Conservation (phyloP, 345 rosid genomes). For the Chamaenerion angustifolium region DNA sequence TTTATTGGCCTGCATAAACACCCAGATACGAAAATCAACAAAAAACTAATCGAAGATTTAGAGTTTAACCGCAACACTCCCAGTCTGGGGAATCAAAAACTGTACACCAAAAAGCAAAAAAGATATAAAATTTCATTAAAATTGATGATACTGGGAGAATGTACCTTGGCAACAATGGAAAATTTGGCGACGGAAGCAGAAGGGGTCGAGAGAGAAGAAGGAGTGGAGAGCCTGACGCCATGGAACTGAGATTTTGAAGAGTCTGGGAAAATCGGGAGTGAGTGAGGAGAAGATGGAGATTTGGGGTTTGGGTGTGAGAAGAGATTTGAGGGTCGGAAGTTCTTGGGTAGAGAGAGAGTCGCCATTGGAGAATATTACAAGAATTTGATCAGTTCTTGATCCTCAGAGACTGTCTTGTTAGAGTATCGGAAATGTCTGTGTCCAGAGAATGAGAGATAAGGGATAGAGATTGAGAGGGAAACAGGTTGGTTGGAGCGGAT, state of each 20-base stretch:
- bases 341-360: constrained; percentile 23
- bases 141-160: constrained; percentile 11
- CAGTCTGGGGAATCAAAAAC: neutral
- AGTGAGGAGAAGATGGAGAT: constrained; percentile 12
- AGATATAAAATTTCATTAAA: neutral
- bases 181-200: constrained; percentile 23
- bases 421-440: too few species aligned
- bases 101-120: neutral
- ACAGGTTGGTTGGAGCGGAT: too few species aligned
- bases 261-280: constrained; percentile 19
- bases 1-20: constrained; percentile 43
- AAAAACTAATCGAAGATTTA: too few species aligned
- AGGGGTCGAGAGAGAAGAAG: constrained; percentile 20
- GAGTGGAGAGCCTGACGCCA: constrained; percentile 44
- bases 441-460: too few species aligned
- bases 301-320: constrained; percentile 22
- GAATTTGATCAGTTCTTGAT: too few species aligned
- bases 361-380: constrained; percentile 5
- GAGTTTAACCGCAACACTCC: neutral
- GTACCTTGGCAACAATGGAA: constrained; percentile 70
- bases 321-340: constrained; percentile 17
- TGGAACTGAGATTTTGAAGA: constrained; percentile 51
- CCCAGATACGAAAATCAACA: too few species aligned
- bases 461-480: too few species aligned
- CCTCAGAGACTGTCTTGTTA: too few species aligned